Evolutionary conservation across 2,329 filamentous ascomycete species (phyloP), one percentile per base, ranked within the genome.

Genomic region (Neurospora sp.): DNA sequence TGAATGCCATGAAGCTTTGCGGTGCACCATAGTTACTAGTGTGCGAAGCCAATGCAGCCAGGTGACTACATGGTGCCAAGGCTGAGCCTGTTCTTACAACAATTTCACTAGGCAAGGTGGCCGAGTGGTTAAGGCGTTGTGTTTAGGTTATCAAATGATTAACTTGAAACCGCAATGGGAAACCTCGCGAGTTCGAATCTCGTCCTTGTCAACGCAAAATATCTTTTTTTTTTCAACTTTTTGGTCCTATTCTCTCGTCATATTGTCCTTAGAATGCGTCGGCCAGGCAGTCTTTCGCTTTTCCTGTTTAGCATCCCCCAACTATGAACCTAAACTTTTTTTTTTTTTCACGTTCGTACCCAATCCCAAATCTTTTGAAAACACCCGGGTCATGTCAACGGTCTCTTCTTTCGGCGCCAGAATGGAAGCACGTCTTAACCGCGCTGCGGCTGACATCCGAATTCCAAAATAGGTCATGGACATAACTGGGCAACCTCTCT

Each of bases 161-260:
- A 74, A 72, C 38, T 67, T 40, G 66, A 68, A 69, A 68, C 70
- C 70, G 68, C 69, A 72, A 69, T 72, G 70, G 70, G 71, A 73
- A 75, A 75, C 72, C 69, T 70, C 74, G 71, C 68, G 71, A 67
- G 74, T 75, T 75, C 74, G 73, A 75, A 74, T 75, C 74, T 68
- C 70, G 68, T 69, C 68, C 68, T 72, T 73, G 71, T 75, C 73
- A 75, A 52, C 13, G 67, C 52, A 62, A 33, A 52, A 17, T 5
- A 67, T 38, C n/a, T 70, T 71, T 68, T 70, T 72, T 66, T 11
- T 72, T 66, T 11, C 38, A 11, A 5, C 38, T 39, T 39, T 39
- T 39, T 39, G 3, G 11, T 39, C 4, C 11, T 15, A 4, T 39
- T 13, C 13, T 5, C 11, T 39, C 3, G 4, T 13, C 4, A 13